Percentiles rank a stretch among this genome's conserved stretches.
Conservation (phyloP, 1,139 yeast genomes). For the Schwanniomyces etchellsii region DNA sequence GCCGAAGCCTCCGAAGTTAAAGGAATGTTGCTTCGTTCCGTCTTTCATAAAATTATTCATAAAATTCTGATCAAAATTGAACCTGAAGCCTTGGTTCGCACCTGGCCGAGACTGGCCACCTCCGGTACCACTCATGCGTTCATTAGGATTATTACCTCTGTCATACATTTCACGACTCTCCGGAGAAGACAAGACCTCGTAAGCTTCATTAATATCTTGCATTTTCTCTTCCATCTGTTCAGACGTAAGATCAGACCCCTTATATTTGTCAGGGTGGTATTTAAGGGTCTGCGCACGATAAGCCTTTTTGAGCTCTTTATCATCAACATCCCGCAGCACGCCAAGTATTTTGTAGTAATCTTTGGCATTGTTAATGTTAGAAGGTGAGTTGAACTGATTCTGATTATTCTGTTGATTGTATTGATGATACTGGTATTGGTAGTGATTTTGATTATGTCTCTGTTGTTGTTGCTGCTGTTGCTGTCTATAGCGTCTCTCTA, state of each 20-base stretch:
- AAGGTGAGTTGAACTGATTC: constrained; percentile 30
- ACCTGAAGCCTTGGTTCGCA: constrained; percentile 29
- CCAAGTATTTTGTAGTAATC: constrained; percentile 84
- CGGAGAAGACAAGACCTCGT: constrained; percentile 71
- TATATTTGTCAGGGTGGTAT: constrained; percentile 89
- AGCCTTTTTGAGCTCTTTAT: constrained; percentile 72
- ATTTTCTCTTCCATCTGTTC: constrained; percentile 76
- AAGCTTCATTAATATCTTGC: constrained; percentile 92
- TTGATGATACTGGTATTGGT: constrained; percentile 34
- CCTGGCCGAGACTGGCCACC: constrained; percentile 15
- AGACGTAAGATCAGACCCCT: constrained; percentile 56
- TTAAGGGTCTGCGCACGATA: constrained; percentile 73
- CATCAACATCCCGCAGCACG: constrained; percentile 61
- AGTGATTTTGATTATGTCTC: constrained; percentile 31
- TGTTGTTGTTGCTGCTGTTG: constrained; percentile 43
- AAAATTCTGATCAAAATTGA: constrained; percentile 20
- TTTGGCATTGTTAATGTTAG: constrained; percentile 39
- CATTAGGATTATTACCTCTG: constrained; percentile 58
- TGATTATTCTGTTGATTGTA: constrained; percentile 43
- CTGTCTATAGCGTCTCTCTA: constrained; percentile 33
- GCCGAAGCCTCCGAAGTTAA: constrained; percentile 14
- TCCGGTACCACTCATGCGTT: constrained; percentile 20
- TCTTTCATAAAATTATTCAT: constrained; percentile 9
- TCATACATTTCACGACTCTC: constrained; percentile 66
- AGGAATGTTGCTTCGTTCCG: constrained; percentile 6